A percentile compares a stretch with the other conserved stretches of the same genome.
Conservation (phyloP, 1,284 basidiomycete genomes). For the Leccinum fallax region DNA sequence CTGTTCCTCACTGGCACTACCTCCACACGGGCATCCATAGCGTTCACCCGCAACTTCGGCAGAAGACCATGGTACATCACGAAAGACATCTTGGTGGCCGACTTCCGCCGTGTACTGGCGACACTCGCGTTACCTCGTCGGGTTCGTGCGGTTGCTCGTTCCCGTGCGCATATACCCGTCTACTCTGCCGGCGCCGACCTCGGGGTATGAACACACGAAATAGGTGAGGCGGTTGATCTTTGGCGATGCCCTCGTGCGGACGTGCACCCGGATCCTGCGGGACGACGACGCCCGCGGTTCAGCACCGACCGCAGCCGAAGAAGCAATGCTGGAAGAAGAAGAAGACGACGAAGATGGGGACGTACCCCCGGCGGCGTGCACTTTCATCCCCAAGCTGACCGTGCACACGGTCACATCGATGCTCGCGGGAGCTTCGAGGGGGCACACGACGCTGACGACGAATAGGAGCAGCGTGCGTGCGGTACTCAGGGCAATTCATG, state of each 20-base stretch:
- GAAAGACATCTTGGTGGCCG: no score
- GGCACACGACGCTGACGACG: constrained; percentile 73
- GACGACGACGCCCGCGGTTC: constrained; percentile 39
- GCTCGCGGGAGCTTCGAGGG: constrained; percentile 64
- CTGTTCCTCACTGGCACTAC: no score
- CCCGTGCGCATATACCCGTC: no score
- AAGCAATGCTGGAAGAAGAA: background rate
- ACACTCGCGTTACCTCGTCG: no score
- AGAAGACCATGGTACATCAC: no score
- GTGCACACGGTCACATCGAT: constrained; percentile 52
- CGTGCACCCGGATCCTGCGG: constrained; percentile 55
- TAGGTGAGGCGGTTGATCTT: constrained; percentile 30
- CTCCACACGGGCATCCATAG: no score
- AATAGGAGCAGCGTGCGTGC: constrained; percentile 77
- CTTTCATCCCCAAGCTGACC: constrained; percentile 48
- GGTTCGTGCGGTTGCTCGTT: no score
- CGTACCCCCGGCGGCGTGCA: constrained; percentile 31
- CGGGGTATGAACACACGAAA: no score
- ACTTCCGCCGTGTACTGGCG: no score
- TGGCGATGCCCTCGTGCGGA: constrained; percentile 47
- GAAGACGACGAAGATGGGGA: constrained; percentile 2
- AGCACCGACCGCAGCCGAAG: background rate
- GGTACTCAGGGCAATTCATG: constrained; percentile 54
- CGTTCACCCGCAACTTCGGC: no score
- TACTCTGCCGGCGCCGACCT: no score